These are phyloP conservation scores for Pichia cabralensis DNA, from an alignment of 805 yeast genomes.

Conservation along the genomic window DNA sequence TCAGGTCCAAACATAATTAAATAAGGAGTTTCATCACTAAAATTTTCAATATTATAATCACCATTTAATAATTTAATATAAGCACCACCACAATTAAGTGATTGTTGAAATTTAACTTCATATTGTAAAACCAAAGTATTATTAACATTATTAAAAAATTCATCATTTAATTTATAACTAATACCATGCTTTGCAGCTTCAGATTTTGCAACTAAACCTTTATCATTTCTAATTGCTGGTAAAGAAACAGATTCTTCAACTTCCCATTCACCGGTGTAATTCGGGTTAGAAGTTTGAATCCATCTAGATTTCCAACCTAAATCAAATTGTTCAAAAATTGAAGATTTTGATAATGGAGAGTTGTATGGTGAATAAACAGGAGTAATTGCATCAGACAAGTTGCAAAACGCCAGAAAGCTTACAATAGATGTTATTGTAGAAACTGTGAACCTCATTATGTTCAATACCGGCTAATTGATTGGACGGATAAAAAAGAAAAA, in stretches of 20 bases:
- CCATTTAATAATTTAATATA: constrained; percentile 55
- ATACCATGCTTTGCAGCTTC: constrained; percentile 81
- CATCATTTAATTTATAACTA: constrained; percentile 47
- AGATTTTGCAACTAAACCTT: constrained; percentile 66
- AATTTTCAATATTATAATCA: constrained; percentile 24
- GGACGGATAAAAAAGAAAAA: no score
- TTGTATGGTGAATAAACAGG: constrained; percentile 27
- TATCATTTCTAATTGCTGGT: constrained; percentile 56
- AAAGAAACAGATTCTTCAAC: constrained; percentile 51
- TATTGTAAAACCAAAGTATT: constrained; percentile 76
- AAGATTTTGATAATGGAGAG: constrained; percentile 27
- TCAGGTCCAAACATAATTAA: constrained; percentile 95
- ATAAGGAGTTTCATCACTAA: constrained; percentile 60
- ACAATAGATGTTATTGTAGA: background rate
- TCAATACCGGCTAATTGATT: no score
- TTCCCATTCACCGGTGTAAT: constrained; percentile 67
- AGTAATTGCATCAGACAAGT: constrained; percentile 11
- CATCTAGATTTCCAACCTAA: constrained; percentile 36
- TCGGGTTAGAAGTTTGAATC: constrained; percentile 52
- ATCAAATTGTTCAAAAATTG: constrained; percentile 61
- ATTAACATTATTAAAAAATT: constrained; percentile 48
- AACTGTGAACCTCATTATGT: background rate
- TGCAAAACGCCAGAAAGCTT: no score
- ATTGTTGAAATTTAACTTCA: constrained; percentile 77
- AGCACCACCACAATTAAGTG: constrained; percentile 81